Base-by-base conservation (phyloP, 2,329 filamentous ascomycete species). In the Aspergillus sp. region DNA sequence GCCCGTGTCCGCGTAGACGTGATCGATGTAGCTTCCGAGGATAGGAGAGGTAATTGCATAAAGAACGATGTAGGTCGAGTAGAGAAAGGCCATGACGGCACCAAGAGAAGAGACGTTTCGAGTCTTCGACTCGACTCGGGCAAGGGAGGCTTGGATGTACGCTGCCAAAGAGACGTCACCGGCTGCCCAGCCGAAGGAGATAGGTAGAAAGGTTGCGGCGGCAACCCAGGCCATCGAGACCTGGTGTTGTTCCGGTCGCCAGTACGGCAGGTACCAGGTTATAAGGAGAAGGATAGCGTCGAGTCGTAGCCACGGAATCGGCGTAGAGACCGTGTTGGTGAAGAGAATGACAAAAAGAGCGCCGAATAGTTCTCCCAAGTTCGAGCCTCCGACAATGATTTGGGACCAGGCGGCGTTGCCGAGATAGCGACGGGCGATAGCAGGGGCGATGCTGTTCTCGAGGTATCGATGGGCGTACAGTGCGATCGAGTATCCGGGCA, bases 351-450 rank as follows among this genome's bases (percentile, higher is more conserved):
- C 61, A 47, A 66, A 66, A 9, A 64, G 19, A 7, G 64, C 64
- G 19, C 64, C 64, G 0, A 66, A 43, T n/a, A 66, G 64, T 28
- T 66, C 62, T 23, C 64, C 64, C 17, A 64, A 15, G 8, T 66
- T 66, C 8, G 64, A 66, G 7, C 64, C 64, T 43, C 64, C 64
- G 25, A 66, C 56, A 13, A 64, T 66, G 15, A 64, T 62, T 34
- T 66, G 64, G 8, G 64, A 66, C 64, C 64, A 66, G 11, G 64
- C 62, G 0, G 62, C 59, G 41, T 66, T 66, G 7, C 62, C 64
- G 6, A 66, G 34, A 34, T 66, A 62, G 19, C 64, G 64, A 48
- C 62, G 64, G n/a, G 64, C 62, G 22, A 66, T 56, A 3, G 62
- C 64, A 13, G 64, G 64, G 11, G 57, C 62, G 3, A 66, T 52